A percentile compares a stretch with the other conserved stretches of the same genome.
phyloP scores from a whole-genome alignment of 2,329 filamentous ascomycete genomes.

The Ploettnerulaceae sp. region DNA sequence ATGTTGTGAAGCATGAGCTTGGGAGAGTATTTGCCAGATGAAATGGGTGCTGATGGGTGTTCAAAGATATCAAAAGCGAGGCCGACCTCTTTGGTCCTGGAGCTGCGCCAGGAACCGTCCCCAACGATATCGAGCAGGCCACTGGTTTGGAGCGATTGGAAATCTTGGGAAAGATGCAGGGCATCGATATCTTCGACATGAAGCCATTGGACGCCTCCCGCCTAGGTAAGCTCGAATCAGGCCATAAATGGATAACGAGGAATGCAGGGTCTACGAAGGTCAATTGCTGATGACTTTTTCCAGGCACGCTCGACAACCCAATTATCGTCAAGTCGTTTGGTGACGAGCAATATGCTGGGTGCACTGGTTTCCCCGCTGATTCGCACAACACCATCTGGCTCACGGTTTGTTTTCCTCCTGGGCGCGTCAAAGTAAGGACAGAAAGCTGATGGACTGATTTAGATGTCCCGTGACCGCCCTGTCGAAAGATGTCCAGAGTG shows the following conservation, averaged over 20 bases:
- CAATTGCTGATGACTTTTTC: conserved; percentile 15
- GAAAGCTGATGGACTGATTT: neutral
- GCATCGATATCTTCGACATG: conserved; percentile 98
- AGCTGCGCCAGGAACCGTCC: conserved; percentile 74
- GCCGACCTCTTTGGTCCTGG: conserved; percentile 84
- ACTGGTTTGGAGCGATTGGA: conserved; percentile 98
- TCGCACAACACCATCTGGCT: conserved; percentile 90
- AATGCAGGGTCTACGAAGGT: neutral
- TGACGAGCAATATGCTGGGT: conserved; percentile 94
- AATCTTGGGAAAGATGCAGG: conserved; percentile 99
- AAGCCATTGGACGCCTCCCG: conserved; percentile 87
- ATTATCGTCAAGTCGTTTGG: conserved; percentile 88
- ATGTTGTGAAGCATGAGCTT: conserved; percentile 10
- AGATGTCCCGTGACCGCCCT: conserved; percentile 86
- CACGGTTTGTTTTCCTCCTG: conserved; percentile 56
- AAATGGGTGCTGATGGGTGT: conserved; percentile 12
- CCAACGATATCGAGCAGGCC: conserved; percentile 90
- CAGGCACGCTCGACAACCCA: conserved; percentile 84
- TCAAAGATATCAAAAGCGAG: conserved; percentile 72
- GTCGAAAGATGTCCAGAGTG: conserved; percentile 95
- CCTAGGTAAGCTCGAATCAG: conserved; percentile 52
- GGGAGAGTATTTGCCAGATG: neutral
- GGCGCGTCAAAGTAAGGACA: neutral
- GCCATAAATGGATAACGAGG: conserved; percentile 10
- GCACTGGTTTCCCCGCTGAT: conserved; percentile 90